A percentile compares a stretch with the other conserved stretches of the same genome.
Conservation (phyloP, 352 stramenopile genomes). For the Plasmopara halstedii region DNA sequence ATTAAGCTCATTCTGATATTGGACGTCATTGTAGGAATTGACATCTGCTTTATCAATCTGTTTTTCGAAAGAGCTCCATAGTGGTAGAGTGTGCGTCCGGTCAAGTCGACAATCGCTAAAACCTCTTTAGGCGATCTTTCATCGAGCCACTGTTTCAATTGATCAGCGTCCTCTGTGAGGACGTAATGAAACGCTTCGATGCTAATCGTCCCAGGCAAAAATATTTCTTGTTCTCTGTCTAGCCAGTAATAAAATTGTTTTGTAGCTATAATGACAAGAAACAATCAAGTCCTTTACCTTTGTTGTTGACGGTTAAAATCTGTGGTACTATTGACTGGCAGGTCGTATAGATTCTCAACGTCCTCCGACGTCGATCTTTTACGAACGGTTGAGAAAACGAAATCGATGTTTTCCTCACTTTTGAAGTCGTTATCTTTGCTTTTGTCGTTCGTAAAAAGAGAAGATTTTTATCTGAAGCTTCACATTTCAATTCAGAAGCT, state of each 20-base stretch:
- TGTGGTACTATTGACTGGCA: background rate
- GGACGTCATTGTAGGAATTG: constrained; percentile 15
- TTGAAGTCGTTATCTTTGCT: constrained; percentile 18
- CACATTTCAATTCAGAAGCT: background rate
- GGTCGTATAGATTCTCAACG: constrained; percentile 21
- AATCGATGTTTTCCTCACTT: constrained; percentile 12
- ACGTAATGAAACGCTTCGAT: constrained; percentile 40
- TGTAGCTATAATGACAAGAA: background rate
- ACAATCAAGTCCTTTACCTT: constrained; percentile 2
- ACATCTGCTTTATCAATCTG: constrained; percentile 9
- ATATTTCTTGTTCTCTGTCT: constrained; percentile 19
- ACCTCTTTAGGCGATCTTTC: constrained; percentile 24
- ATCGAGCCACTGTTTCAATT: constrained; percentile 16
- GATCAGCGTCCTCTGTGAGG: constrained; percentile 15
- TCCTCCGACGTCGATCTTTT: background rate
- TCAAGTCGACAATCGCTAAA: constrained; percentile 22
- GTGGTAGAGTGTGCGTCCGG: constrained; percentile 34
- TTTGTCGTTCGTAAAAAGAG: background rate
- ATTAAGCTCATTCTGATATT: constrained; percentile 20
- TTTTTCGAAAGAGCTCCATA: constrained; percentile 33
- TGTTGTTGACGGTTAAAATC: background rate
- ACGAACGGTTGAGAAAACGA: background rate
- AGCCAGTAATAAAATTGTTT: background rate
- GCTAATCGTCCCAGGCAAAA: constrained; percentile 26
- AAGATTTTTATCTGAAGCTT: background rate